Evolutionary conservation across 768 basidiomycete species (phyloP), one percentile per base, ranked within the genome.

Genomic region (Serendipita sp.): DNA sequence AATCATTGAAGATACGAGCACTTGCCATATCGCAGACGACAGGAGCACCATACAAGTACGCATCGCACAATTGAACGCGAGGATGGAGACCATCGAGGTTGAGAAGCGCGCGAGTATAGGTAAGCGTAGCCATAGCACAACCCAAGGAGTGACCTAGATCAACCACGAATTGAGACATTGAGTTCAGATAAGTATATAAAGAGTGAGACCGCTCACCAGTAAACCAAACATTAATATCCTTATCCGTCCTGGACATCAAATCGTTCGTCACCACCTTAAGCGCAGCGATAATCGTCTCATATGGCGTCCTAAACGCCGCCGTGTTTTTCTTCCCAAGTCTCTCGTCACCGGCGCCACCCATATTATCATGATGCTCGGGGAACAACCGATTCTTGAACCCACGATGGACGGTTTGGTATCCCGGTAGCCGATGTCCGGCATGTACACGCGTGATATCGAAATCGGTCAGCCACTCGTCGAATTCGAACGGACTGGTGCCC

Each of bases 401-500:
- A 18, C 67, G 65, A 62, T 69, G 68, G 16, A 66, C 67, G 44
- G 10, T 37, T 36, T 63, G 5, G 33, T 67, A 69, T 5, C 69
- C 68, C 11, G 68, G 45, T 16, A 69, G 64, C 62, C 69, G 66
- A 33, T 67, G 62, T 1, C 68, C 68, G 2, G 65, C 68, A 44
- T 67, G 64, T 8, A 60, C 55, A 48, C 66, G 37, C 11, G 67
- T 64, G 60, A 69, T 67, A 31, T 66, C 62, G 33, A 69, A 69
- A 50, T 69, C 69, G 3, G 69, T 64, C 37, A 65, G 60, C 69
- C 69, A 69, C 63, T 69, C 69, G n/a, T 58, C 62, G 48, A 69
- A 69, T 44, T 69, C 69, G 13, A 65, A 62, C 16, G 68, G 68
- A 60, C 62, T 64, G 5, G 69, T 69, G 34, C 69, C 69, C 45